These are phyloP conservation scores for Phytopythium cucurbitacearum DNA, from an alignment of 352 stramenopile genomes.

Conservation along the genomic window DNA sequence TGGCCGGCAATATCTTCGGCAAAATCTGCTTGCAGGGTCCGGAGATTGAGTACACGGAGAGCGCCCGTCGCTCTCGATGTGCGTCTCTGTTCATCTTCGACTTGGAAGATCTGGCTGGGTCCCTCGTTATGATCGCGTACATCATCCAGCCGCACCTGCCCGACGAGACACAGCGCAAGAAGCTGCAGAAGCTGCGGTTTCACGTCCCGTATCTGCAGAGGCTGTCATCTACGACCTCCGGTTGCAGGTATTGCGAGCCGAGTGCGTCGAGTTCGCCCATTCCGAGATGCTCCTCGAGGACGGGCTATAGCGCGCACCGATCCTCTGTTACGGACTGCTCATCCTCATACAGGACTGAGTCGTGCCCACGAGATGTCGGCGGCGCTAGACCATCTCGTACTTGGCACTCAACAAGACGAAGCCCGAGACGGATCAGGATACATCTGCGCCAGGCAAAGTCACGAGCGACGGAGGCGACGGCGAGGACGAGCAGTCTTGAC, in stretches of 20 bases:
- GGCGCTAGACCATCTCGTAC: no score
- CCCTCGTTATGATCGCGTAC: slow-evolving; percentile 62
- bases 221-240: slow-evolving; percentile 52
- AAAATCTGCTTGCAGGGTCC: slow-evolving; percentile 37
- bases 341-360: no score
- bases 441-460: no score
- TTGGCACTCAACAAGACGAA: no score
- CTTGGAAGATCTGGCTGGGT: slow-evolving; percentile 49
- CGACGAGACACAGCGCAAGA: slow-evolving; percentile 46
- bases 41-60: slow-evolving; percentile 44
- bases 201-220: slow-evolving; percentile 34
- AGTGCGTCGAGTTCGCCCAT: slow-evolving; percentile 31
- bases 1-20: slow-evolving; percentile 50
- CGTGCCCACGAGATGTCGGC: slow-evolving; percentile 8
- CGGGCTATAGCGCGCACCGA: slow-evolving; percentile 17
- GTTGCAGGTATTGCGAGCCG: slow-evolving; percentile 32
- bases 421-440: no score
- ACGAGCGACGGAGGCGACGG: not conserved
- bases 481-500: no score
- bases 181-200: slow-evolving; percentile 35
- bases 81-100: slow-evolving; percentile 42
- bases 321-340: not conserved
- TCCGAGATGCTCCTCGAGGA: slow-evolving; percentile 42
- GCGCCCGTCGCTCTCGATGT: slow-evolving; percentile 33
- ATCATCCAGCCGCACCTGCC: slow-evolving; percentile 52